Evolutionary conservation across 2,329 filamentous ascomycete species (phyloP).

Genomic region (Orbilia javanica): DNA sequence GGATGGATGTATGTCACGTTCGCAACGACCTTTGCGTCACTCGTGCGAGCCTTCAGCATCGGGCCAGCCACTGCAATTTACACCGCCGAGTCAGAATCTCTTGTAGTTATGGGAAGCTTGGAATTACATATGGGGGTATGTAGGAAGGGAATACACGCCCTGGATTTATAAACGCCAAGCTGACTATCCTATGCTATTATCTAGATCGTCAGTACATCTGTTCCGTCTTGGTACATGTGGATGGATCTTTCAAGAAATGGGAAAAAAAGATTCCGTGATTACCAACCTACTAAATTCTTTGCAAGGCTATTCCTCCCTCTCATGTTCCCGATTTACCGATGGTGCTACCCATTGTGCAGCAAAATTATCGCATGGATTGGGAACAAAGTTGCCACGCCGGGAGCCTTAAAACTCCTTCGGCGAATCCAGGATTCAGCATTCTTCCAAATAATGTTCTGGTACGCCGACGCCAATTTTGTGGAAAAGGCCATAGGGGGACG

Average conservation of each 20-base stretch:
- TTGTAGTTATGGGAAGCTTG: slow-evolving; percentile 34
- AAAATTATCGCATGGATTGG: background rate
- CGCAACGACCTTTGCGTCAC: slow-evolving; percentile 23
- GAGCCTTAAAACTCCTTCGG: background rate
- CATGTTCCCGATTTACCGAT: background rate
- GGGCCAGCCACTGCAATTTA: slow-evolving; percentile 33
- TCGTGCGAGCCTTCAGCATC: slow-evolving; percentile 33
- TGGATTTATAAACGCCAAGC: background rate
- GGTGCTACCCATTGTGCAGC: background rate
- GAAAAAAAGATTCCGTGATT: slow-evolving; percentile 27
- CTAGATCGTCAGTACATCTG: slow-evolving; percentile 44
- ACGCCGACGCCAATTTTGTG: background rate
- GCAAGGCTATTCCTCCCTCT: background rate
- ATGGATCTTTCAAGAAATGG: slow-evolving; percentile 26
- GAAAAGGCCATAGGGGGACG: background rate
- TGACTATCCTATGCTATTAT: background rate
- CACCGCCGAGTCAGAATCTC: slow-evolving; percentile 35
- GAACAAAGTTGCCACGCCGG: background rate
- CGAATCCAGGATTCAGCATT: background rate
- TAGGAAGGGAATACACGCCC: background rate
- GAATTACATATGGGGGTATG: slow-evolving; percentile 53
- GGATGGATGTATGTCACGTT: slow-evolving; percentile 48
- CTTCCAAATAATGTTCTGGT: slow-evolving; percentile 6
- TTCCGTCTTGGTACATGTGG: slow-evolving; percentile 39
- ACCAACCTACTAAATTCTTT: slow-evolving; percentile 25